phyloP scores from a whole-genome alignment of 495 filamentous ascomycete genomes.

The Paragyromitra xinjiangensis region DNA sequence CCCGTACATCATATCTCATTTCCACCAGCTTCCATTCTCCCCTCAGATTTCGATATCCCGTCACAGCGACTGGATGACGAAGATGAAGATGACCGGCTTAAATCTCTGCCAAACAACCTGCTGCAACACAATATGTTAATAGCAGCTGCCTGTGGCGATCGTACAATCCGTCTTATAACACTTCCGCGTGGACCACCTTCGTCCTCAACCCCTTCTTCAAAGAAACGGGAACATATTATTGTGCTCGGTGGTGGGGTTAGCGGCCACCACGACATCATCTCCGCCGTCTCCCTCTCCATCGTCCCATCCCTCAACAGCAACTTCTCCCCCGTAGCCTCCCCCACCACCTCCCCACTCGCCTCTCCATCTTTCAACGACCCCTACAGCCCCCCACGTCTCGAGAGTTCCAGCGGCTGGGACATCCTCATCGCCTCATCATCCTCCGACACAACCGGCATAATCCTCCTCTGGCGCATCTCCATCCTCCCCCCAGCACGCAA shows the following conservation, averaged over 20 bases:
- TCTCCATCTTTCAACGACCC: constrained; percentile 46
- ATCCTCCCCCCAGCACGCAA: constrained; percentile 60
- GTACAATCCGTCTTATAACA: constrained; percentile 66
- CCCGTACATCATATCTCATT: constrained; percentile 52
- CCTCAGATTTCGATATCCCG: constrained; percentile 26
- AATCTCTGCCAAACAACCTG: constrained; percentile 64
- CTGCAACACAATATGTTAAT: constrained; percentile 65
- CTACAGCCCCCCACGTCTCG: constrained; percentile 38
- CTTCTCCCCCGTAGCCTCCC: constrained; percentile 19
- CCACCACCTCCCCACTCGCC: constrained; percentile 12
- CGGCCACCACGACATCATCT: constrained; percentile 65
- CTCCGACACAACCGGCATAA: constrained; percentile 64
- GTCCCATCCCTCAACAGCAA: constrained; percentile 61
- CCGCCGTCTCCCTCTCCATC: constrained; percentile 67
- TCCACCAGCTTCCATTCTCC: constrained; percentile 49
- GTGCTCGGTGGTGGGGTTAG: constrained; percentile 60
- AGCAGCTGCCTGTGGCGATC: constrained; percentile 69
- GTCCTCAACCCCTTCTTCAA: constrained; percentile 43
- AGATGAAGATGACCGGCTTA: constrained; percentile 64
- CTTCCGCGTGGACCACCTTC: constrained; percentile 69
- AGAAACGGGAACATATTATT: constrained; percentile 37
- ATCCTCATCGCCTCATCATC: constrained; percentile 51
- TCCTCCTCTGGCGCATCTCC: constrained; percentile 63
- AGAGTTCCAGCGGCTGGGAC: constrained; percentile 36
- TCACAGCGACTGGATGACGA: constrained; percentile 58